phyloP scores from a whole-genome alignment of 192 early-diverging fungal genomes.

The Dissophora globulifera region DNA sequence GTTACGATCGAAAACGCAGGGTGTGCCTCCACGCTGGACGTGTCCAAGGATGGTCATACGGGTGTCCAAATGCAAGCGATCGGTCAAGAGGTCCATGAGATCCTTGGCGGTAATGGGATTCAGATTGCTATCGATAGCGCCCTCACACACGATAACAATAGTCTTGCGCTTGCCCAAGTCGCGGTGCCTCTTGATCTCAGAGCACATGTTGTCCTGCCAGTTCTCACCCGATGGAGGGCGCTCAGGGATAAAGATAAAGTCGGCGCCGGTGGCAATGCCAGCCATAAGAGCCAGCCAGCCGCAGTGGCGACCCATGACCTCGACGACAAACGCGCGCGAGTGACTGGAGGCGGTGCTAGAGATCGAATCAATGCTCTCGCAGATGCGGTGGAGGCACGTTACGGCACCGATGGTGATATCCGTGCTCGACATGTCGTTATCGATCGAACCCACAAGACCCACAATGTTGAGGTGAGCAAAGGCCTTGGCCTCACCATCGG shows the following conservation, averaged over 20 bases:
- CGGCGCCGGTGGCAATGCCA: conserved; percentile 89
- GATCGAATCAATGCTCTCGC: conserved; percentile 94
- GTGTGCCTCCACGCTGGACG: conserved; percentile 93
- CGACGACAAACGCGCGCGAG: conserved; percentile 96
- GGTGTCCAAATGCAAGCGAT: conserved; percentile 87
- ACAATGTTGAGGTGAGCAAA: conserved; percentile 89
- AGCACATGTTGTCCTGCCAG: conserved; percentile 92
- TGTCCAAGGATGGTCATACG: conserved; percentile 95
- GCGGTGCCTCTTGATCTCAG: conserved; percentile 72
- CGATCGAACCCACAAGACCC: conserved; percentile 96
- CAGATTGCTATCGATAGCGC: conserved; percentile 90
- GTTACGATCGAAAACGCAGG: conserved; percentile 91
- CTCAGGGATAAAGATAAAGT: conserved; percentile 97
- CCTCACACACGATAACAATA: conserved; percentile 96
- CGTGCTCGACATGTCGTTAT: conserved; percentile 90
- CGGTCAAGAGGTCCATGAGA: conserved; percentile 83
- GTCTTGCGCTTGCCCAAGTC: conserved; percentile 89
- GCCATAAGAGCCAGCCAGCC: conserved; percentile 95
- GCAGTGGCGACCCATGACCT: conserved; percentile 99
- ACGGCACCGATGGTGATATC: conserved; percentile 98
- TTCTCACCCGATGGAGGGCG: conserved; percentile 86
- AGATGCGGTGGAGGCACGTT: conserved; percentile 94
- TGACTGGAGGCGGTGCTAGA: conserved; percentile 93
- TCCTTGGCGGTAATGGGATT: conserved; percentile 89
- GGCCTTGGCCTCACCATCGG: conserved; percentile 63